Evolutionary conservation across 2,329 filamentous ascomycete genomes (phyloP).

Genomic region (Zymoseptoria crescenta): DNA sequence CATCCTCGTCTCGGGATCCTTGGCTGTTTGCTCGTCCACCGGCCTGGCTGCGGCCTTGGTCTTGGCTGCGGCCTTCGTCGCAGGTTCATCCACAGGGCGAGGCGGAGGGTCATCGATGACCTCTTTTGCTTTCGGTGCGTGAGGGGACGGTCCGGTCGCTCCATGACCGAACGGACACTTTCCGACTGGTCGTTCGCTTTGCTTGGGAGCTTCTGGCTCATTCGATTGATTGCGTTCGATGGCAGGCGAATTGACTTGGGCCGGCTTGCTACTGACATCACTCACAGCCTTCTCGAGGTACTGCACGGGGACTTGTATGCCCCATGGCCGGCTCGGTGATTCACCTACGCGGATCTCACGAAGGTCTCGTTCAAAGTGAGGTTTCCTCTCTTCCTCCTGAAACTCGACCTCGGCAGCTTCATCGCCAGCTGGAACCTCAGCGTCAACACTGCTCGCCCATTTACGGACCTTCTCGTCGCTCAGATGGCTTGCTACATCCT

Average conservation of each 20-base stretch:
- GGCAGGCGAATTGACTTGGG: conserved; percentile 46
- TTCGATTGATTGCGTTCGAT: conserved; percentile 19
- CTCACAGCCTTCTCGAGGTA: conserved; percentile 36
- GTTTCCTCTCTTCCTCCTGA: conserved; percentile 53
- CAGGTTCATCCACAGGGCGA: not conserved
- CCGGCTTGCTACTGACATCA: conserved; percentile 32
- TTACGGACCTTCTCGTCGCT: conserved; percentile 69
- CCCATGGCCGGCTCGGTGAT: conserved; percentile 88
- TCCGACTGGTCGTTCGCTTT: conserved; percentile 8
- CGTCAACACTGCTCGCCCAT: conserved; percentile 74
- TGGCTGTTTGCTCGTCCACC: not conserved
- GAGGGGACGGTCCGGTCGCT: conserved; percentile 3
- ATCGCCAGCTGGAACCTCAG: conserved; percentile 40
- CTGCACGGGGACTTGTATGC: conserved; percentile 67
- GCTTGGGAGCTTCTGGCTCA: conserved; percentile 2
- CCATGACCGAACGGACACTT: conserved; percentile 19
- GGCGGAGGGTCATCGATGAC: not conserved
- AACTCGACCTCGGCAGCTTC: conserved; percentile 33
- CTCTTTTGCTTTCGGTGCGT: not conserved
- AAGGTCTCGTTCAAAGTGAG: conserved; percentile 74
- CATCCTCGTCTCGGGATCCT: conserved; percentile 52
- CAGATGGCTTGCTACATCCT: conserved; percentile 31
- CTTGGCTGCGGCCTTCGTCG: not conserved
- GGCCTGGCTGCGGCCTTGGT: not conserved
- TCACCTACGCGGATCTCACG: conserved; percentile 91